These are phyloP conservation scores for Cryptococcus sp. DNA, from an alignment of 1,284 basidiomycete species.

Conservation along the genomic window DNA sequence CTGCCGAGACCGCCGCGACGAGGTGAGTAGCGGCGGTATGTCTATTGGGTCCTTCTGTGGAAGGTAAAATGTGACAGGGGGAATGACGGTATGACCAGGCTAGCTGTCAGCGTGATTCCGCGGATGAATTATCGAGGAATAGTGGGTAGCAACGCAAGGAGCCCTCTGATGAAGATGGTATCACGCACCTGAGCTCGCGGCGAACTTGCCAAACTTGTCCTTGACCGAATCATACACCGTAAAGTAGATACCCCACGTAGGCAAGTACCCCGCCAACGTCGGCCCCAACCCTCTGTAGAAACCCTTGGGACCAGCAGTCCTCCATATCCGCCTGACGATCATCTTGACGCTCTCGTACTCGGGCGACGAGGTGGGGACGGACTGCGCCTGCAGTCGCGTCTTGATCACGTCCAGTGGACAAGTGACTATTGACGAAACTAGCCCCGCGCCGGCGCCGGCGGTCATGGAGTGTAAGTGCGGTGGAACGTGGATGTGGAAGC, in stretches of 20 bases:
- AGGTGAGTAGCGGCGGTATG: slow-evolving; percentile 64
- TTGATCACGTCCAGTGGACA: slow-evolving; percentile 98
- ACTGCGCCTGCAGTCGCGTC: slow-evolving; percentile 92
- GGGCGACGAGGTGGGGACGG: slow-evolving; percentile 63
- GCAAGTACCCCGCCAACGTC: slow-evolving; percentile 91
- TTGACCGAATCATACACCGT: slow-evolving; percentile 96
- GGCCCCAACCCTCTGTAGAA: slow-evolving; percentile 92
- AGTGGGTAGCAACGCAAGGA: not conserved
- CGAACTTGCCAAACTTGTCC: slow-evolving; percentile 67
- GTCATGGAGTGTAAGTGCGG: slow-evolving; percentile 53
- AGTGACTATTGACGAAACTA: slow-evolving; percentile 90
- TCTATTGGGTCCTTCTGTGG: slow-evolving; percentile 24
- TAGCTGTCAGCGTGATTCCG: not conserved
- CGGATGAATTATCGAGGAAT: not conserved
- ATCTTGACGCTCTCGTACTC: slow-evolving; percentile 77
- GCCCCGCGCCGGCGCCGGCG: slow-evolving; percentile 65
- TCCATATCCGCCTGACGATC: slow-evolving; percentile 70
- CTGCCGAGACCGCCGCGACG: slow-evolving; percentile 87
- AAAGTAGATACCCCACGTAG: slow-evolving; percentile 98
- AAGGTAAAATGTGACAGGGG: not conserved
- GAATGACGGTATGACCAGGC: not conserved
- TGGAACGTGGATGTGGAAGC: slow-evolving; percentile 30
- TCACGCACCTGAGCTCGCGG: slow-evolving; percentile 32
- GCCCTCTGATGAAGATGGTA: too few relatives aligned
- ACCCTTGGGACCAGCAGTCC: slow-evolving; percentile 76